Conservation (phyloP, 2,329 filamentous ascomycete genomes). For the Monilinia polystroma region DNA sequence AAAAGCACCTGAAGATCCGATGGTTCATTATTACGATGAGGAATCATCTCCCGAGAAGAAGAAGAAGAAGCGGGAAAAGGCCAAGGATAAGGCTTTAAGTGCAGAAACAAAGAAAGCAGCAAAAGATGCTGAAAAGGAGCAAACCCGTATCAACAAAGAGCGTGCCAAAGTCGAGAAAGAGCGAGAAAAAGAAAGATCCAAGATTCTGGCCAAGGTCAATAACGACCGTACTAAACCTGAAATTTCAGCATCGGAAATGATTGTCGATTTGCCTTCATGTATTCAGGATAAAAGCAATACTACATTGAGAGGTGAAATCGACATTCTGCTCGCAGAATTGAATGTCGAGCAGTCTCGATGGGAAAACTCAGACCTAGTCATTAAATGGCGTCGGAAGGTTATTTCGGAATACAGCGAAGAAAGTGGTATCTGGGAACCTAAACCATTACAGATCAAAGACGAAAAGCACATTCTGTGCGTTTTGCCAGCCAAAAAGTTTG, state of each 20-base stretch:
- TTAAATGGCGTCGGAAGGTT: slow-evolving; percentile 56
- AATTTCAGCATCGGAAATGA: slow-evolving; percentile 72
- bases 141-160: slow-evolving; percentile 55
- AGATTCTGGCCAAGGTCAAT: slow-evolving; percentile 70
- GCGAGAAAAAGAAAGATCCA: slow-evolving; percentile 61
- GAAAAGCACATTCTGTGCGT: slow-evolving; percentile 57
- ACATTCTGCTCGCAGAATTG: slow-evolving; percentile 52
- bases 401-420: slow-evolving; percentile 49
- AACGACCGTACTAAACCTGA: slow-evolving; percentile 73
- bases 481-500: slow-evolving; percentile 63
- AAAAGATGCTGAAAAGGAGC: slow-evolving; percentile 33
- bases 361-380: slow-evolving; percentile 48
- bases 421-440: slow-evolving; percentile 51
- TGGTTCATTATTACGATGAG: background rate
- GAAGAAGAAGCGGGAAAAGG: background rate
- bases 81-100: slow-evolving; percentile 29
- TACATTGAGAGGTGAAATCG: slow-evolving; percentile 47
- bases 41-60: background rate
- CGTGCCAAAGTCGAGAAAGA: slow-evolving; percentile 60
- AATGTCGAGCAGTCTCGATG: slow-evolving; percentile 49
- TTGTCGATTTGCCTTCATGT: slow-evolving; percentile 63
- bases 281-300: slow-evolving; percentile 45
- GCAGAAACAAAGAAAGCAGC: slow-evolving; percentile 30
- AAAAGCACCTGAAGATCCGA: background rate
- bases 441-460: slow-evolving; percentile 43